These are phyloP conservation scores for Xerophyta viscosa DNA, from an alignment of 106 monocot genomes.

Conservation along the genomic window DNA sequence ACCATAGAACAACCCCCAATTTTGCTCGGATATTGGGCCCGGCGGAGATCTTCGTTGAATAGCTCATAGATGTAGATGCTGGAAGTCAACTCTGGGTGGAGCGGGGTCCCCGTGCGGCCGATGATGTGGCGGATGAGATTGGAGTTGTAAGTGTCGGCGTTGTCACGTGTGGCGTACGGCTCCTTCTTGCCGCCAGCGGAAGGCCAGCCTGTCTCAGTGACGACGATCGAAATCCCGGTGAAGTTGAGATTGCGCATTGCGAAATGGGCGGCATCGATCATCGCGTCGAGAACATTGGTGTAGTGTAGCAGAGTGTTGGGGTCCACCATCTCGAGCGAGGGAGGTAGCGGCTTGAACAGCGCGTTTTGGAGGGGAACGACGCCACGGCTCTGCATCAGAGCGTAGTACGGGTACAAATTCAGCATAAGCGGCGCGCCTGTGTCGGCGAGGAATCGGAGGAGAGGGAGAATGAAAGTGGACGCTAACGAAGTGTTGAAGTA, in stretches of 20 bases:
- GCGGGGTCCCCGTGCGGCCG: constrained; percentile 60
- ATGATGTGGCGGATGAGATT: constrained; percentile 79
- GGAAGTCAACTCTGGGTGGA: constrained; percentile 54
- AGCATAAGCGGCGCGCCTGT: constrained; percentile 61
- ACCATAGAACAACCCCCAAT: constrained; percentile 84
- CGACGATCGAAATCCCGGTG: constrained; percentile 41
- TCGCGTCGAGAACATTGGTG: constrained; percentile 84
- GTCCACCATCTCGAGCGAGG: constrained; percentile 70
- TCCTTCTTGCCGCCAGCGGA: constrained; percentile 42
- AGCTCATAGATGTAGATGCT: constrained; percentile 87
- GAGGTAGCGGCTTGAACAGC: constrained; percentile 68
- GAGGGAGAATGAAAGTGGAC: constrained; percentile 41
- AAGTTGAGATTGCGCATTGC: constrained; percentile 64
- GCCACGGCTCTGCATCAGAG: constrained; percentile 39
- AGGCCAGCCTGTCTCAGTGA: constrained; percentile 95
- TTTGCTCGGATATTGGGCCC: constrained; percentile 65
- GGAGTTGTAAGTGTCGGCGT: constrained; percentile 74
- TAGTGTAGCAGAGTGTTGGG: constrained; percentile 94
- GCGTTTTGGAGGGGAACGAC: constrained; percentile 76
- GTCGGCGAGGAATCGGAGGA: constrained; percentile 45
- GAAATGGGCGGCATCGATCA: constrained; percentile 83
- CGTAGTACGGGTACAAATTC: constrained; percentile 88
- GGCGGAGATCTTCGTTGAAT: constrained; percentile 76
- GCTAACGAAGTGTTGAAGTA: constrained; percentile 74
- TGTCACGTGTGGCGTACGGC: constrained; percentile 62